Evolutionary conservation across 2,329 filamentous ascomycete species (phyloP), one percentile per base, ranked within the genome.

Genomic region (Cytospora piceae): DNA sequence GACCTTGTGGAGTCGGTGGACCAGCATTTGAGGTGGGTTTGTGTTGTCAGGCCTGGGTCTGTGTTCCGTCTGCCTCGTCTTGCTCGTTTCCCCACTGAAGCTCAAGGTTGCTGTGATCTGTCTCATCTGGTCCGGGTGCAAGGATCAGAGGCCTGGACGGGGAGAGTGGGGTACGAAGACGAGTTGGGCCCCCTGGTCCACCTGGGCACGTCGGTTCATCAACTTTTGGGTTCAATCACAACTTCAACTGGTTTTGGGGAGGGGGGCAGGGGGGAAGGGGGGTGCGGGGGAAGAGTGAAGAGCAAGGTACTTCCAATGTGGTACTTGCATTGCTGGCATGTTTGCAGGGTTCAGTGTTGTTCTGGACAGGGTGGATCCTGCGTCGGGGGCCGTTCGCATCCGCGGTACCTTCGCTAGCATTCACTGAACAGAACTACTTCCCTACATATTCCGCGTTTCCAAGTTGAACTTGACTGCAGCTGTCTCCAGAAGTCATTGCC

Each of bases 101-200:
- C 52, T 14, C 39, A 22, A 22, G 27, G 32, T 37, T 58, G 55
- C 31, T 34, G 31, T 39, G 39, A 34, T 39, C 55, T 39, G 55
- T 34, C n/a, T n/a, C n/a, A n/a, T n/a, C 32, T 34, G 32, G 55
- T 27, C 31, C 34, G n/a, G 39, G 32, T n/a, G 49, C 57, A 60
- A 32, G 51, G 63, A 49, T 60, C 17, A 64, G 51, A 61, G 57
- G 51, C n/a, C n/a, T 64, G 57, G 63, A 52, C 57, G 52, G 51
- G 52, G 51, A 58, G 60, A 63, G 61, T 63, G 61, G 61, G 63
- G 57, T 60, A 59, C 58, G 63, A 64, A 22, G 63, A 61, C 55
- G 61, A n/a, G n/a, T 59, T 64, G 61, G 61, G 46, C 32, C 56
- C 63, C 63, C 63, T 55, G 57, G 63, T 64, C 63, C 63, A 64